These are phyloP conservation scores for Chamaecyparis obtusa DNA, from an alignment of 75 land plant genomes.

Conservation along the genomic window DNA sequence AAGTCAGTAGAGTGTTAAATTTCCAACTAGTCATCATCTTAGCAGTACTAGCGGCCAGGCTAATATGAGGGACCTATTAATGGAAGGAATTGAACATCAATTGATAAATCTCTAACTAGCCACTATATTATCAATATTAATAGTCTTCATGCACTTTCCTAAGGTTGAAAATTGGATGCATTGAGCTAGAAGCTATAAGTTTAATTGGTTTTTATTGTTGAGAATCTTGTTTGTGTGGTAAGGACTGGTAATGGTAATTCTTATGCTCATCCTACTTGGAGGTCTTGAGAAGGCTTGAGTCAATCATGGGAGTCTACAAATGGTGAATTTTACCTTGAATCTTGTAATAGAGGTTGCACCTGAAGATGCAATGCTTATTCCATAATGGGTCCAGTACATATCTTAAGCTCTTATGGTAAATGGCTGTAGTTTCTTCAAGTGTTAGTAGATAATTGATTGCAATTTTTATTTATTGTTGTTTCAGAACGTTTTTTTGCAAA, in stretches of 20 bases:
- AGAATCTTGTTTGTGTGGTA: not conserved
- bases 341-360: not conserved
- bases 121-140: not conserved
- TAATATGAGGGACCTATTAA: not conserved
- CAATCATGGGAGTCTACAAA: not conserved
- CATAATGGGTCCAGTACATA: not conserved
- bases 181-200: not conserved
- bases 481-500: not conserved
- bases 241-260: not conserved
- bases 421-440: not conserved
- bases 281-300: not conserved
- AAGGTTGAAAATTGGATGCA: not conserved
- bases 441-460: not conserved
- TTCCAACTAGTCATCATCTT: not conserved
- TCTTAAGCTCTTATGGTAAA: not conserved
- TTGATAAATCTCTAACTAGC: not conserved
- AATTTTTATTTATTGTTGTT: not conserved
- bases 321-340: not conserved
- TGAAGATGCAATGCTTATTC: not conserved
- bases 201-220: not conserved
- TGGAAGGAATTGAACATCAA: not conserved
- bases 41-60: not conserved
- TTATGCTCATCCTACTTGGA: not conserved
- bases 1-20: not conserved
- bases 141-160: not conserved